These are phyloP conservation scores for Vitis labrusca DNA, from an alignment of 164 flowering plant species.

Conservation along the genomic window DNA sequence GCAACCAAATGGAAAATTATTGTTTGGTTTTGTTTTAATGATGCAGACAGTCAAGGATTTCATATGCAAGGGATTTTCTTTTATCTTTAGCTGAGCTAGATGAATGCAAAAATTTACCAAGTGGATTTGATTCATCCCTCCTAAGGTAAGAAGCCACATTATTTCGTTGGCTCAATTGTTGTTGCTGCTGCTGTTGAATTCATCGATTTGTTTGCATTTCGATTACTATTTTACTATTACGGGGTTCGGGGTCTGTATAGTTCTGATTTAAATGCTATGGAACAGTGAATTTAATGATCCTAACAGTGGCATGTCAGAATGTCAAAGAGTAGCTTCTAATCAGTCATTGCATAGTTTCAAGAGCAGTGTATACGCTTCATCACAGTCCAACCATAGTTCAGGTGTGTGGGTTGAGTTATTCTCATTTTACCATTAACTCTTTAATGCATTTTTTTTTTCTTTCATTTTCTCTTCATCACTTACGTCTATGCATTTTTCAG, in stretches of 20 bases:
- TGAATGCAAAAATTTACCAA: slow-evolving; percentile 7
- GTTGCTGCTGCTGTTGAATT: neutral
- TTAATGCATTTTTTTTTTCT: neutral
- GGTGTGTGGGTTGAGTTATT: slow-evolving; percentile 10
- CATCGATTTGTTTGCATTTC: too few species aligned
- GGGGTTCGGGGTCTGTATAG: too few species aligned
- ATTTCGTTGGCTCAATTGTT: neutral
- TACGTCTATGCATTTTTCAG: too few species aligned
- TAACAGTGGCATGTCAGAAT: neutral
- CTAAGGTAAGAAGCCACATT: slow-evolving; percentile 3
- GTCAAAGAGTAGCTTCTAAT: neutral
- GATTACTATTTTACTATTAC: neutral
- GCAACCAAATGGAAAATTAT: neutral
- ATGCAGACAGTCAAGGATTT: slow-evolving; percentile 9
- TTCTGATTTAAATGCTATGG: neutral
- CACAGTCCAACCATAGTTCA: neutral
- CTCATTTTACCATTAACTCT: neutral
- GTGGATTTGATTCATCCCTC: slow-evolving; percentile 14
- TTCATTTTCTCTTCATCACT: neutral
- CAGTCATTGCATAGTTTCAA: neutral
- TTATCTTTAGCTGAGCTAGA: slow-evolving; percentile 14
- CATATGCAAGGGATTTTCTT: slow-evolving; percentile 17
- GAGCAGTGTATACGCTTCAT: neutral
- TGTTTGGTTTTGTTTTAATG: slow-evolving; percentile 6
- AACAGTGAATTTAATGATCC: slow-evolving; percentile 15